Evolutionary conservation across 352 stramenopile genomes (phyloP).

Genomic region (Globisporangium iwayamae): DNA sequence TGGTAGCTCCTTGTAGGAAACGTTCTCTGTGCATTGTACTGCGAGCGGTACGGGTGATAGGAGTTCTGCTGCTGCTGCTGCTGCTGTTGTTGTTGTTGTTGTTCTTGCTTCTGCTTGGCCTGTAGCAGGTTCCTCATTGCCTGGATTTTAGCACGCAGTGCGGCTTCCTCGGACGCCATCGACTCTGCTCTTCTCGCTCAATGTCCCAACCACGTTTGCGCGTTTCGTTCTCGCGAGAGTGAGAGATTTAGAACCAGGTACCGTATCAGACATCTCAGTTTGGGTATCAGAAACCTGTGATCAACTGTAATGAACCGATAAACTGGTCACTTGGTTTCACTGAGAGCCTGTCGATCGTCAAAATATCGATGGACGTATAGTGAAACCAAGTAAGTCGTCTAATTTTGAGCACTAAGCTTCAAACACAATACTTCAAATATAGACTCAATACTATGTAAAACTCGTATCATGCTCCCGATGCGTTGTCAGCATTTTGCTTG

Average conservation of each 20-base stretch:
- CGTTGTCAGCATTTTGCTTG: not conserved
- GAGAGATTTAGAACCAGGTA: not conserved
- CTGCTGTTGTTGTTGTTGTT: not conserved
- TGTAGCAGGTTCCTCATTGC: slow-evolving; percentile 78
- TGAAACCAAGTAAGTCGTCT: too few species aligned
- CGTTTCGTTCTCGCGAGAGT: not conserved
- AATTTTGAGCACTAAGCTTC: too few species aligned
- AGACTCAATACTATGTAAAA: too few species aligned
- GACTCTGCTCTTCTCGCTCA: slow-evolving; percentile 1
- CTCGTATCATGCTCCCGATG: not conserved
- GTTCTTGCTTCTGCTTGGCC: slow-evolving; percentile 24
- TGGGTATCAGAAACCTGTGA: not conserved
- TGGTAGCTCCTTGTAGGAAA: slow-evolving; percentile 7
- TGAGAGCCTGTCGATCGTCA: too few species aligned
- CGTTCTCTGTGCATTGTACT: slow-evolving; percentile 3
- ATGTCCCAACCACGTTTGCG: not conserved
- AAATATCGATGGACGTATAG: too few species aligned
- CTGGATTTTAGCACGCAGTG: slow-evolving; percentile 78
- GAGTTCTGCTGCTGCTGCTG: slow-evolving; percentile 5
- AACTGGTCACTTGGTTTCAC: too few species aligned
- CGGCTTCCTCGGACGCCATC: slow-evolving; percentile 53
- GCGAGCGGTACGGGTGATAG: not conserved
- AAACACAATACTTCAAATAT: too few species aligned
- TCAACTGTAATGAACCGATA: not conserved
- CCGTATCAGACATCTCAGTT: not conserved